These are phyloP conservation scores for Fusarium sp. DNA, from an alignment of 2,329 filamentous ascomycete species.

Conservation along the genomic window DNA sequence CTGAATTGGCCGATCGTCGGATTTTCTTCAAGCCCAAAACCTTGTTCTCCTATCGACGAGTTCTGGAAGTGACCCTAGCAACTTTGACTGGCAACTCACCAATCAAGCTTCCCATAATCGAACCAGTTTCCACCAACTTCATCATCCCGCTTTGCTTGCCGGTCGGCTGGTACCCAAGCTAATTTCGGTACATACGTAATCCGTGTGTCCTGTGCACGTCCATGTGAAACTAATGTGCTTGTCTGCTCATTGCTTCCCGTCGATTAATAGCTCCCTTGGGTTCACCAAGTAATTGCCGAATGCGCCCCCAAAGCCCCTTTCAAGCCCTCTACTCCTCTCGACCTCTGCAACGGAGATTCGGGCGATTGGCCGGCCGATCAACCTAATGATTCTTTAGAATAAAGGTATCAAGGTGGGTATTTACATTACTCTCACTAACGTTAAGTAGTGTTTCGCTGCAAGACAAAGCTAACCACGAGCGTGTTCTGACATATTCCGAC, in stretches of 20 bases:
- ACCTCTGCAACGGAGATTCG: neutral
- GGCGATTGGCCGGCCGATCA: neutral
- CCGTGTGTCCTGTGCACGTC: conserved; percentile 16
- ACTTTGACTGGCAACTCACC: conserved; percentile 23
- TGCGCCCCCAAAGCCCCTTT: conserved; percentile 1
- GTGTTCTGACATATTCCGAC: neutral
- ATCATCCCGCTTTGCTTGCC: conserved; percentile 41
- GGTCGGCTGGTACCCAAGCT: conserved; percentile 35
- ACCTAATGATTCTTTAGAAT: neutral
- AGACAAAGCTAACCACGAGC: conserved; percentile 36
- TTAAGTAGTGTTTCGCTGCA: conserved; percentile 30
- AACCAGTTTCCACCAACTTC: conserved; percentile 25
- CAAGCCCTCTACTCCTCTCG: neutral
- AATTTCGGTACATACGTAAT: conserved; percentile 39
- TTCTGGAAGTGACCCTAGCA: conserved; percentile 46
- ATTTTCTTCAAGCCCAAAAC: conserved; percentile 44
- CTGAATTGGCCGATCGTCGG: conserved; percentile 44
- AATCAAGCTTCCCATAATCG: conserved; percentile 22
- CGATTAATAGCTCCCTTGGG: conserved; percentile 6
- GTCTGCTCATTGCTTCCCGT: conserved; percentile 17
- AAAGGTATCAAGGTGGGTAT: neutral
- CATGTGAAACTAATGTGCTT: conserved; percentile 27
- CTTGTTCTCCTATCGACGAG: conserved; percentile 40
- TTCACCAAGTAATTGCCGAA: conserved; percentile 26
- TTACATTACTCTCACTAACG: conserved; percentile 7